Evolutionary conservation across 108 stramenopile species (phyloP).

Genomic region (Cyclotella baltica): DNA sequence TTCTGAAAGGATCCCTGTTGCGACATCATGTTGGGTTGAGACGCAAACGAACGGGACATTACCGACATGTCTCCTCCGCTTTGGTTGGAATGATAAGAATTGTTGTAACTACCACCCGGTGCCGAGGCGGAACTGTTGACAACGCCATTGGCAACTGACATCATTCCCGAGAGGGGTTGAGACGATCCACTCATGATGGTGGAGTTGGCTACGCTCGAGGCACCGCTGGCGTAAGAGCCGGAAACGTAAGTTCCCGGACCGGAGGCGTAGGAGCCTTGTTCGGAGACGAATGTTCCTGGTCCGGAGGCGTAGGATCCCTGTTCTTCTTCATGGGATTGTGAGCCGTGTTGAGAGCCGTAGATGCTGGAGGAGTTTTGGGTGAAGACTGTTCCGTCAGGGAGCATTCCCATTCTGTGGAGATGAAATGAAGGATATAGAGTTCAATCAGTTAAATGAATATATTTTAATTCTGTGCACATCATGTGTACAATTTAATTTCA

Average conservation of each 20-base stretch:
- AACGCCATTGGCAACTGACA: background rate
- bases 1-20: background rate
- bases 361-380: background rate
- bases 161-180: constrained; percentile 3
- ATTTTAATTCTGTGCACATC: too few species aligned
- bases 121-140: constrained; percentile 17
- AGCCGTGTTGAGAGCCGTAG: background rate
- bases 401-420: constrained; percentile 30
- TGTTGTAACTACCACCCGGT: constrained; percentile 12
- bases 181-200: constrained; percentile 7
- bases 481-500: too few species aligned
- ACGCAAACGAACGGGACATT: constrained; percentile 3
- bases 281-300: too few species aligned
- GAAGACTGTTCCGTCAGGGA: constrained; percentile 23
- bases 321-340: background rate
- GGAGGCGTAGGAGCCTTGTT: background rate
- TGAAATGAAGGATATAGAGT: too few species aligned
- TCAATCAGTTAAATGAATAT: too few species aligned
- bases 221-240: constrained; percentile 9
- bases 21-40: background rate
- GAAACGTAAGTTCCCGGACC: background rate
- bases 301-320: background rate
- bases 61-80: constrained; percentile 15
- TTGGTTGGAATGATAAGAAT: background rate
- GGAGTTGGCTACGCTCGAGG: background rate